Base-by-base conservation (phyloP, 2,329 filamentous ascomycete species). In the Pseudocercospora fuligena region DNA sequence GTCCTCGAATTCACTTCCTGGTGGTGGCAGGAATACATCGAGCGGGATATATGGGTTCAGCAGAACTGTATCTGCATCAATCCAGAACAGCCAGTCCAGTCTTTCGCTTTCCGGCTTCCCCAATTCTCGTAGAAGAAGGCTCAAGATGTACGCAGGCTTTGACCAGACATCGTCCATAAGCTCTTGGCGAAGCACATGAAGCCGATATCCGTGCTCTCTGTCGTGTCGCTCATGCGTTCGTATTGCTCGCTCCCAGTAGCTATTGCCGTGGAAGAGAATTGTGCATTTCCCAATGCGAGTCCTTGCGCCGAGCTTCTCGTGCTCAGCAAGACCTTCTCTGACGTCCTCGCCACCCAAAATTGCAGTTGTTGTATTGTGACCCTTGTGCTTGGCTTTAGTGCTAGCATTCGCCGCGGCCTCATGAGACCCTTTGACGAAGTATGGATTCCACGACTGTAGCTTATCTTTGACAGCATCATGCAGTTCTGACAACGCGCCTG, bases 91-190 rank as follows among this genome's bases (percentile, higher is more conserved):
- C 80, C 80, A 82, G 60, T 82, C 77, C 12, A 82, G 70, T 5
- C 80, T 73, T 61, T 81, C 75, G 23, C 71, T 73, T 12, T 76
- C 74, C 0, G 80, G 78, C 66, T 81, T 80, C 8, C 76, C 63
- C 65, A 81, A 74, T 68, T 80, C 78, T 2, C 74, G 70, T 60
- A 81, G 73, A 9, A 82, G 70, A 5, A 82, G 69, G 11, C 77
- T 75, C 9, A 82, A 73, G 33, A 83, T 79, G 66, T 82, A 82
- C 1, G 80, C 82, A 2, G 78, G 77, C 62, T 83, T 83, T 57
- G 78, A 80, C 81, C 82, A 83, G 5, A 81, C 75, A 46, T 80
- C 78, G 58, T 82, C 80, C 16, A 83, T 72, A 0, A 84, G 74
- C 1, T 77, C 69, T 40, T 80, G 75, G 5, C 80, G 80, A 56